A percentile compares a stretch with the other conserved stretches of the same genome.
Conservation (phyloP, 2,329 filamentous ascomycete genomes). For the Chaetomium globosum region DNA sequence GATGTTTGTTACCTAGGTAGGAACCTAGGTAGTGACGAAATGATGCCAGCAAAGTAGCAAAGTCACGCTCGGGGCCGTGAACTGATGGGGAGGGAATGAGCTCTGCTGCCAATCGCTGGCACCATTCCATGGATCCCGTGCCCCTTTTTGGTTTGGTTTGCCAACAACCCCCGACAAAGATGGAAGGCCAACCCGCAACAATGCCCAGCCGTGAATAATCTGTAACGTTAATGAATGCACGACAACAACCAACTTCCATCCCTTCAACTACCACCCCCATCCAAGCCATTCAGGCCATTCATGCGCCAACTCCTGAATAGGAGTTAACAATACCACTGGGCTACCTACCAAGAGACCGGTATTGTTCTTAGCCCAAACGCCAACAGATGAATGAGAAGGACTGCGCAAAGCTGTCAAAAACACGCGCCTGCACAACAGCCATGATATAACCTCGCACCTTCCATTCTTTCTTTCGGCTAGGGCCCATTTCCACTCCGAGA, state of each 20-base stretch:
- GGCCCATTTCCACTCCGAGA: too few relatives aligned
- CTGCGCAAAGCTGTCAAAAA: not conserved
- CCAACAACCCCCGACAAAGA: conserved; percentile 23
- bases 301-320: conserved; percentile 13
- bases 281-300: not conserved
- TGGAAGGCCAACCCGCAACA: conserved; percentile 15
- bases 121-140: not conserved
- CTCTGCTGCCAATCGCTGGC: conserved; percentile 24
- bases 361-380: conserved; percentile 6
- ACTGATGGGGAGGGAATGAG: not conserved
- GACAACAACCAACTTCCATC: not conserved
- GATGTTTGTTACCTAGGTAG: too few relatives aligned
- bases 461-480: conserved; percentile 1
- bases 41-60: not conserved
- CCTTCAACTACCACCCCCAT: not conserved
- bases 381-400: not conserved
- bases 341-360: not conserved
- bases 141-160: conserved; percentile 11
- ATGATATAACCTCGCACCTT: conserved; percentile 27
- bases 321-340: not conserved
- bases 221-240: conserved; percentile 3
- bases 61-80: not conserved
- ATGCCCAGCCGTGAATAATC: conserved; percentile 16
- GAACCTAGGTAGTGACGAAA: not conserved
- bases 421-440: conserved; percentile 12